Base-by-base conservation (phyloP, 2,329 filamentous ascomycete genomes). In the Stagonosporopsis rhizophila region DNA sequence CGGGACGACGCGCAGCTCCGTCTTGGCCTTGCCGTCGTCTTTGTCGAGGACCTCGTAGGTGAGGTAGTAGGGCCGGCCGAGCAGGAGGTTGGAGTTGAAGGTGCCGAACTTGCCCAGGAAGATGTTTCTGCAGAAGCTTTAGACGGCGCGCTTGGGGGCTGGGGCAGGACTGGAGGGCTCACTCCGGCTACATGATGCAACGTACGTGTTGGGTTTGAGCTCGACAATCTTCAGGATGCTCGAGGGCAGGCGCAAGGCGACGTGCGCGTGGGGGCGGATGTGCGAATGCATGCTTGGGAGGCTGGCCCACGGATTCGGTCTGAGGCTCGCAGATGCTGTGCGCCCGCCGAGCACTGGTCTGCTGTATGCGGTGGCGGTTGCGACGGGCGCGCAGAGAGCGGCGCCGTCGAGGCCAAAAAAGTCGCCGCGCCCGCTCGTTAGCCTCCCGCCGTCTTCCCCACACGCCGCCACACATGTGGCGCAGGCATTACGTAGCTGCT, bases 81-180 rank as follows among this genome's bases (percentile, higher is more conserved):
- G 85, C 41, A 99, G 86, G 28, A 95, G 85, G 72, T 98, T 97
- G 48, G 91, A 87, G 15, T 91, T 89, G 72, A 99, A 97, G 2
- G 87, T 87, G 62, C 95, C 95, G 74, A 95, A 96, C 85, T 97
- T 98, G 52, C 92, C 92, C 30, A 98, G 82, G 1, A 91, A 92
- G 62, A 98, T 89, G 40, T 87, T 91, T 37, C 93, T 97, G 65
- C 67, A 12, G 6, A 2, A 23, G 15, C 25, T 22, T 56, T n/a
- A 56, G 47, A 37, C 38, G 8, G 1, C 17, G 2, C n/a, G n/a
- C n/a, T n/a, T n/a, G n/a, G n/a, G n/a, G n/a, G n/a, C n/a, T n/a
- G n/a, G n/a, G 38, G 53, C 35, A 35, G 55, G 38, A 47, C 2
- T 56, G 58, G 57, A 59, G 61, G 52, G 69, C 70, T 73, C 69